Base-by-base conservation (phyloP, 2,329 filamentous ascomycete genomes). In the Trichophyton simii region DNA sequence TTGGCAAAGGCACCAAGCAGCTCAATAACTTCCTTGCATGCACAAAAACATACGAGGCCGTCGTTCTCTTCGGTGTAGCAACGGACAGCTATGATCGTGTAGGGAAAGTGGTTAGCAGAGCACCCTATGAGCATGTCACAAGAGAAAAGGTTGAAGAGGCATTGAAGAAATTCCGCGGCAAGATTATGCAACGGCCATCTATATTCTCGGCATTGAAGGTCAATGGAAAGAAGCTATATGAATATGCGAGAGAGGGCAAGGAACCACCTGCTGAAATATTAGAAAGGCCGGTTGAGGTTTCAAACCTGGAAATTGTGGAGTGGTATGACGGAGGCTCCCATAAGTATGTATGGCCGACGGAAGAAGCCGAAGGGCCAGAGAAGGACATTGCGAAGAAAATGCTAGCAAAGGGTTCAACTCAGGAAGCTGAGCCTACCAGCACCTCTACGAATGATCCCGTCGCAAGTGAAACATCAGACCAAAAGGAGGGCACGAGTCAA, bases 171-270 rank as follows among this genome's bases (percentile, higher is more conserved):
- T 96, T 96, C 73, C 81, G 86, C 44, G 94, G 94, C 15, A 87
- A 87, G 67, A 90, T 90, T 68, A 86, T 88, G 78, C 94, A 99
- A 78, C 86, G 89, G 67, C 94, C 94, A 42, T 92, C 92, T 4
- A 83, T 99, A 20, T 99, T 91, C 75, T 96, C 90, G 34, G 94
- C 94, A 8, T 79, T 97, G 64, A 91, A 92, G 73, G 89, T 96
- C 73, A 84, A 96, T 67, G 94, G 94, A 1, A 96, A 96, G 78
- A 88, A 89, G 38, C 80, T 96, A 57, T 99, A 99, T 72, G 91
- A 99, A 75, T 97, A 97, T 74, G 94, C 94, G 20, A 82, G 94
- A 57, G 89, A 91, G 72, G 94, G 94, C 15, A 90, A 87, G 70
- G 84, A 89, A 41, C 86, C 96, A 15, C 94, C 94, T 0, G 80